Base-by-base conservation (phyloP, 2,329 filamentous ascomycete species). In the Hymenoscyphus occultus region DNA sequence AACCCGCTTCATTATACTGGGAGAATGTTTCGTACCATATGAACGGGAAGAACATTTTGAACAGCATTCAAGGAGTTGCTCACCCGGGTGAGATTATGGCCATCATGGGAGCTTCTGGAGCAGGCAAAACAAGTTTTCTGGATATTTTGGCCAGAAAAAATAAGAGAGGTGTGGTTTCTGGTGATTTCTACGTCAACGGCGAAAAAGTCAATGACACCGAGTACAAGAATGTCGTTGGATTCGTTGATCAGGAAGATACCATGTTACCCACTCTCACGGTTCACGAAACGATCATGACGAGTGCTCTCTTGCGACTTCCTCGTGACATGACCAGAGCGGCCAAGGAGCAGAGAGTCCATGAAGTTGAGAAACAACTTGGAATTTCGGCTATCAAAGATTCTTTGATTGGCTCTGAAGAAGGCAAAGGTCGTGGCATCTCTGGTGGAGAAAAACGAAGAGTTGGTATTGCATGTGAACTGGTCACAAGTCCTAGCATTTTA, bases 21-120 rank as follows among this genome's bases (percentile, higher is more conserved):
- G 88, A 96, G 65, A 90, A 96, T 66, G 90, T 99, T 2, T 87
- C 88, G 0, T 99, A 99, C 75, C 83, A 84, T 28, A 83, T 99
- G 45, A 96, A 96, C 69, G 92, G 92, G 48, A 97, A 92, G 78
- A 84, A 90, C 61, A 97, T 99, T 58, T 82, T 99, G 2, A 84
- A 84, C 16, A 86, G 85, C 14, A 90, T 99, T 40, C 88, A 90
- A 69, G 95, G 95, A 58, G 88, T 92, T 54, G 93, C 94, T n/a
- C 90, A 90, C 71, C 93, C 94, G 2, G 96, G 96, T n/a, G 93
- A 99, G 76, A 86, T 98, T 7, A 92, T 94, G 70, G 95, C 95
- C 9, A 96, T 99, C 73, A 99, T 99, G 94, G 95, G 95, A 64
- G 94, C 95, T 7, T 99, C 95, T 0, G 95, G 95, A 39, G 96